Percentiles rank a stretch among this genome's conserved stretches.
Evolutionary conservation across 78 protist genomes (phyloP).

Genomic region (Chrysochromulina parva): DNA sequence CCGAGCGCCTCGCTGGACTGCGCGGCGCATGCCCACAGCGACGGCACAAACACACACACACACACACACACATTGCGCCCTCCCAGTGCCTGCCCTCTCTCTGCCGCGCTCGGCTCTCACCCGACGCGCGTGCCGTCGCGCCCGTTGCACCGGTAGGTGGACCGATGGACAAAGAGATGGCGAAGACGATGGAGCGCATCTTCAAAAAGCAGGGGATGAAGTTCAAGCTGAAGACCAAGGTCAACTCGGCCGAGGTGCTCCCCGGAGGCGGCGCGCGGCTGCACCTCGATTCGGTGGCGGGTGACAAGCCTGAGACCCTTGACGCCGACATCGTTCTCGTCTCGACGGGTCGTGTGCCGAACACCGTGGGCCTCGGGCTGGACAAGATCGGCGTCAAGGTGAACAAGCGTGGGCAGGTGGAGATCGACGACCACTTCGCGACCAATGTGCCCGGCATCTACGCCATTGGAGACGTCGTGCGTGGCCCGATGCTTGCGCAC

Average conservation of each 20-base stretch:
- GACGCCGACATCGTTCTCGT: constrained; percentile 86
- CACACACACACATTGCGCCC: too few species aligned
- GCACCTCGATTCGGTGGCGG: constrained; percentile 68
- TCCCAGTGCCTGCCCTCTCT: too few species aligned
- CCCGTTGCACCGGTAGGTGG: too few species aligned
- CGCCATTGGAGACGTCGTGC: constrained; percentile 98
- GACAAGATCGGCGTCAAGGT: constrained; percentile 71
- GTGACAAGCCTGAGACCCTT: constrained; percentile 41
- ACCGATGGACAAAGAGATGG: constrained; percentile 64
- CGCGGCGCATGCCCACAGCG: too few species aligned
- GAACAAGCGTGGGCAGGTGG: constrained; percentile 82
- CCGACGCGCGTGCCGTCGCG: too few species aligned
- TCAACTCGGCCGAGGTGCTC: constrained; percentile 10
- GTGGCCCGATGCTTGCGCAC: constrained; percentile 99
- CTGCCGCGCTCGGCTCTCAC: too few species aligned
- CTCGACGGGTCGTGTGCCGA: constrained; percentile 94
- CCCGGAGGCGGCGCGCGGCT: constrained; percentile 46
- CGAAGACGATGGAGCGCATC: constrained; percentile 65
- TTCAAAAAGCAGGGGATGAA: constrained; percentile 84
- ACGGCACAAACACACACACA: too few species aligned
- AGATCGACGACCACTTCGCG: constrained; percentile 70
- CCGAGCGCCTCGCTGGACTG: too few species aligned
- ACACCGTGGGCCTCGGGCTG: constrained; percentile 85
- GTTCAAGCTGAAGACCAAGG: constrained; percentile 87
- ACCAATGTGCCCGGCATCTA: constrained; percentile 83